These are phyloP conservation scores for Flaveria ramosissima DNA, from an alignment of 129 eudicot genomes.

Conservation along the genomic window DNA sequence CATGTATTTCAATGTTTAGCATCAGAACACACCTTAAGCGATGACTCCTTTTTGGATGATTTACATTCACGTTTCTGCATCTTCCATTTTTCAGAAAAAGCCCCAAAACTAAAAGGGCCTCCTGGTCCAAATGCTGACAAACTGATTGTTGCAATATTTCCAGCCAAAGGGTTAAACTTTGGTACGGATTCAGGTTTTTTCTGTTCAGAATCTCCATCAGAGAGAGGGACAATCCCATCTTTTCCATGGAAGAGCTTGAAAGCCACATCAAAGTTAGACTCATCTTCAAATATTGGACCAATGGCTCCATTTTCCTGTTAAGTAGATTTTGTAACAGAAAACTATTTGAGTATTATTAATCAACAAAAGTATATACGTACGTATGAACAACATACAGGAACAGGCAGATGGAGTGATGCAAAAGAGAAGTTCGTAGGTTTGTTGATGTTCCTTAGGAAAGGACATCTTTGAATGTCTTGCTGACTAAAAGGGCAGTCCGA, in stretches of 20 bases:
- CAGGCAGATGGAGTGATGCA: slow-evolving; percentile 45
- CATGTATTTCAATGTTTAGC: not conserved
- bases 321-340: not conserved
- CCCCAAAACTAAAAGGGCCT: slow-evolving; percentile 69
- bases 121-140: slow-evolving; percentile 79
- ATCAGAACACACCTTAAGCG: slow-evolving; percentile 41
- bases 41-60: slow-evolving; percentile 43
- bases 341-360: not conserved
- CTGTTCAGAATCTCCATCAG: slow-evolving; percentile 38
- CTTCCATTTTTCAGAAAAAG: slow-evolving; percentile 52
- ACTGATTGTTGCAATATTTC: slow-evolving; percentile 71
- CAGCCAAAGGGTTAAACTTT: slow-evolving; percentile 68
- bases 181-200: slow-evolving; percentile 32
- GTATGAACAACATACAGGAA: slow-evolving; percentile 46
- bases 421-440: slow-evolving; percentile 64
- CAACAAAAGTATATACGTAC: not conserved
- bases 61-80: slow-evolving; percentile 45
- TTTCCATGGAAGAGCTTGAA: slow-evolving; percentile 78
- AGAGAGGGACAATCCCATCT: slow-evolving; percentile 75
- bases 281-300: slow-evolving; percentile 95
- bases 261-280: slow-evolving; percentile 64
- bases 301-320: slow-evolving; percentile 52
- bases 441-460: slow-evolving; percentile 70
- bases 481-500: slow-evolving; percentile 48
- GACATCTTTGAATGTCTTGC: slow-evolving; percentile 62